Base-by-base conservation (phyloP, 73 alveolate species). In the Blepharisma stoltei region DNA sequence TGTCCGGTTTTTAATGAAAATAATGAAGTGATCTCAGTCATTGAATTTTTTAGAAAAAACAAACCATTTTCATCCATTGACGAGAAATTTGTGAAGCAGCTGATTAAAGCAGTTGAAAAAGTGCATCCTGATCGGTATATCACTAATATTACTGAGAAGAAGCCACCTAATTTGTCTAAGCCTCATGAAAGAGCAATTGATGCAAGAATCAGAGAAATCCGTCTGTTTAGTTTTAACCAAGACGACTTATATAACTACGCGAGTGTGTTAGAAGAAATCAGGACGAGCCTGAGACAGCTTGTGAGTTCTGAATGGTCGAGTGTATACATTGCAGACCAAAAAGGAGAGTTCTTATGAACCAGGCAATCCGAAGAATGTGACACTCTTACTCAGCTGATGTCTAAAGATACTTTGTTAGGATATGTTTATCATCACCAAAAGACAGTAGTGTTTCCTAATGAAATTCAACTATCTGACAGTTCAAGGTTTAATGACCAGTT, bases 351-450 rank as follows among this genome's bases (percentile, higher is more conserved):
- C 46, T 60, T 60, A 8, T 60, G 73, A 38, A 60, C 73, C 5
- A n/a, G 46, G 46, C 73, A 60, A 25, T 60, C 73, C 0, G 73
- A 60, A 18, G 23, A 60, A 2, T 60, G 73, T 60, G 73, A 60
- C 5, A 25, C 18, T 20, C 73, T 60, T 60, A 18, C 73, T 18
- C 73, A 60, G 47, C 47, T 38, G 2, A 60, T 60, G 11, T 14
- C n/a, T 18, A 60, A 60, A 60, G 73, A 60, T 25, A 14, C 45
- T 8, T 25, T 60, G 37, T 60, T 60, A 8, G 73, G 73, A 60
- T 60, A 60, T 25, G 73, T 25, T 60, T 60, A 20, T 25, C 23
- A 14, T 47, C 14, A 60, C 2, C 73, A 60, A 60, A 38, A n/a
- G 23, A n/a, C 49, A 8, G 73, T 60, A 14, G 46, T 9, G 0